phyloP scores from a whole-genome alignment of 176 grass and related monocot species.

The Puccinellia tenuiflora region DNA sequence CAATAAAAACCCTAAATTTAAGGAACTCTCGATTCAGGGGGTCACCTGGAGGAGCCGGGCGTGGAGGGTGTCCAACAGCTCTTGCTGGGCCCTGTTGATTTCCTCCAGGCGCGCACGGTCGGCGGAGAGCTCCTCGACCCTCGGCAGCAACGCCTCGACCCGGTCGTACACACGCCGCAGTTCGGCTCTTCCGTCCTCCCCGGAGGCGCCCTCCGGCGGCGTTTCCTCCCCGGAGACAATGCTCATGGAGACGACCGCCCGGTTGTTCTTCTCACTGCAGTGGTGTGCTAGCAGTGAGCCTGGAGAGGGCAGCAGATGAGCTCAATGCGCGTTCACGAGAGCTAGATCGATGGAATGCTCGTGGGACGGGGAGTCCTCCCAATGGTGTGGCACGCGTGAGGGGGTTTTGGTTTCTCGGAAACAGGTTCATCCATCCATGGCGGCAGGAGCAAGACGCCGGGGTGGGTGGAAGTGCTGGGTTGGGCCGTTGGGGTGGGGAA shows the following conservation, averaged over 20 bases:
- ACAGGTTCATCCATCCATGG: neutral
- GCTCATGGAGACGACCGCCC: neutral
- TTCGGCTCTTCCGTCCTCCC: neutral
- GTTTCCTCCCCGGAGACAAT: neutral
- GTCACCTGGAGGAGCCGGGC: neutral
- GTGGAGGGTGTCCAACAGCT: neutral
- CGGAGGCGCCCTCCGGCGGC: neutral
- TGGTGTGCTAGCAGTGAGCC: neutral
- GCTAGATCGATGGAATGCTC: neutral
- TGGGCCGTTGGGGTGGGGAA: too few species aligned
- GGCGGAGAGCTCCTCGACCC: slow-evolving; percentile 14
- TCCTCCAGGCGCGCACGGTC: slow-evolving; percentile 12
- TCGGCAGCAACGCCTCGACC: slow-evolving; percentile 29
- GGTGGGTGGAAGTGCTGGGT: too few species aligned
- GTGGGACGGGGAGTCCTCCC: neutral
- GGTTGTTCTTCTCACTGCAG: neutral
- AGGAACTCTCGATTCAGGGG: neutral
- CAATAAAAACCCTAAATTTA: neutral
- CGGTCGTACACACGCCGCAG: slow-evolving; percentile 14
- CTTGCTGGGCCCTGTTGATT: slow-evolving; percentile 26
- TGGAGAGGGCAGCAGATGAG: neutral
- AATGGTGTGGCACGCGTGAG: neutral
- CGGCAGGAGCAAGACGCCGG: too few species aligned
- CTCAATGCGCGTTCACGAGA: neutral
- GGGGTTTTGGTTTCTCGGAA: neutral